Conservation (phyloP, 768 basidiomycete species). For the Daedaleopsis nitida region DNA sequence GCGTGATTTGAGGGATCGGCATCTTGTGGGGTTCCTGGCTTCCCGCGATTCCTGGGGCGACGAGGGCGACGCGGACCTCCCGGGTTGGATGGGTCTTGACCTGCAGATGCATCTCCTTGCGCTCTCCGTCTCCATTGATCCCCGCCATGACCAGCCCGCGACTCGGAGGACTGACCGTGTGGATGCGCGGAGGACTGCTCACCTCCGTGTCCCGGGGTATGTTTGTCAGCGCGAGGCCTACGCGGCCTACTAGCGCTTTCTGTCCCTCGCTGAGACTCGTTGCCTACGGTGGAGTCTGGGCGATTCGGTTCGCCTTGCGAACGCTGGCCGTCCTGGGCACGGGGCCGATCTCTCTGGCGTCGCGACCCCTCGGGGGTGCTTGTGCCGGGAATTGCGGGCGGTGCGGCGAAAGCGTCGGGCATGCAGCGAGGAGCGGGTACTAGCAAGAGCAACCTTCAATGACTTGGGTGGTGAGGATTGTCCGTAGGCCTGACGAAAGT, state of each 20-base stretch:
- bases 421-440: background rate
- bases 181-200: conserved; percentile 4
- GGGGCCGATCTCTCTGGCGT: background rate
- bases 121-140: background rate
- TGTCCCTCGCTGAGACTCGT: background rate
- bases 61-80: background rate
- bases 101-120: background rate
- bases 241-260: conserved; percentile 17
- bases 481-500: background rate
- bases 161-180: background rate
- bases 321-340: background rate
- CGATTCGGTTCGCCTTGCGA: background rate
- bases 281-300: background rate
- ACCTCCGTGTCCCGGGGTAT: conserved; percentile 2
- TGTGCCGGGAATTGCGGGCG: background rate
- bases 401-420: background rate
- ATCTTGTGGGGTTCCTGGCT: background rate
- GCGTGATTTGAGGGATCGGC: background rate
- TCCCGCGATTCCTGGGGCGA: background rate
- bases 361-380: background rate
- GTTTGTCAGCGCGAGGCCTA: conserved; percentile 15
- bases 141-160: background rate
- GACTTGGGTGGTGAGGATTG: background rate
- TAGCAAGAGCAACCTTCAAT: no score
- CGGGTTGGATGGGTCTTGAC: background rate